Percentiles rank a stretch among this genome's conserved stretches.
These are phyloP conservation scores for Byssothecium circinans DNA, from an alignment of 2,329 filamentous ascomycete genomes.

Conservation along the genomic window DNA sequence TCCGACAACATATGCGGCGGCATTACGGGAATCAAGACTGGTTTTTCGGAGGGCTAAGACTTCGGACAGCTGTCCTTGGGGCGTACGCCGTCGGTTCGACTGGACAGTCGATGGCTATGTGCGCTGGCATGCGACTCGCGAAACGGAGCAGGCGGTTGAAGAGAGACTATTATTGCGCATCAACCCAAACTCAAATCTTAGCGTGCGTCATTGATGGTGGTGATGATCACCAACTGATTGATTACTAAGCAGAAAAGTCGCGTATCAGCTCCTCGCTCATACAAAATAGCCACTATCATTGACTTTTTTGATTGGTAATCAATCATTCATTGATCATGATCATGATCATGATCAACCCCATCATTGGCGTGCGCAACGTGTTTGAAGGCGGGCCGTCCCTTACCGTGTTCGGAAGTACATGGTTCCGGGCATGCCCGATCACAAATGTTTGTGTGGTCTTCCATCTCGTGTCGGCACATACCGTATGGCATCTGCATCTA, in stretches of 20 bases:
- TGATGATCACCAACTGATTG: no score
- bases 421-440: slow-evolving; percentile 31
- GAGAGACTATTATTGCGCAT: slow-evolving; percentile 29
- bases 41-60: slow-evolving; percentile 47
- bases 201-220: no score
- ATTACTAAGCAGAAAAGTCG: no score
- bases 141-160: slow-evolving; percentile 48
- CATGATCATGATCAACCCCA: no score
- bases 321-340: no score
- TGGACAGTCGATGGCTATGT: slow-evolving; percentile 44
- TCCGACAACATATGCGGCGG: slow-evolving; percentile 49
- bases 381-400: neutral
- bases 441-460: slow-evolving; percentile 31
- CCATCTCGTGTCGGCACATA: slow-evolving; percentile 16
- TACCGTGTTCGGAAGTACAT: slow-evolving; percentile 38
- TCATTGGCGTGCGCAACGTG: neutral
- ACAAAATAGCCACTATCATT: no score
- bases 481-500: slow-evolving; percentile 9
- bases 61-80: slow-evolving; percentile 50
- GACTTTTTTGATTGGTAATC: no score
- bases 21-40: slow-evolving; percentile 47
- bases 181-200: slow-evolving; percentile 5
- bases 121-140: slow-evolving; percentile 38
- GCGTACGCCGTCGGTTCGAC: slow-evolving; percentile 40
- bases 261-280: no score